Evolutionary conservation across 192 early-diverging fungal genomes (phyloP), one percentile per base, ranked within the genome.

Genomic region (Thamnidium elegans): DNA sequence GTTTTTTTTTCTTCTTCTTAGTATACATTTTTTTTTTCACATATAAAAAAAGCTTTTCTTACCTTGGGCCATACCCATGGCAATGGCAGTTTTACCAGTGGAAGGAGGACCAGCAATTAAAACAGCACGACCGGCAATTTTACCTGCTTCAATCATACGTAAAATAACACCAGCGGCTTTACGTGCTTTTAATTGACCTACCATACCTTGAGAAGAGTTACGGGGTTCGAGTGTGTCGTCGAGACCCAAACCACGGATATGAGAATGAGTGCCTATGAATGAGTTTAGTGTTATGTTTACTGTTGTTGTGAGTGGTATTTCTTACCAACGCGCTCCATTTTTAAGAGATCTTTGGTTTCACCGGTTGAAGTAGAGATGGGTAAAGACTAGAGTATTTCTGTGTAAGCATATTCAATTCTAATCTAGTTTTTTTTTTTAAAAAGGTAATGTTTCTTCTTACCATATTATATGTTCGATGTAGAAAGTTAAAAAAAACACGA

Each of bases 11-110:
- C 17, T 55, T 39, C 3, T 26, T 26, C 1, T 26, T 26, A 26
- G 26, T 26, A 26, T 26, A 26, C 26, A 26, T 58, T 19, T 58
- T 43, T 58, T 43, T 43, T 50, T 10, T 31, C n/a, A n/a, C n/a
- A 26, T 26, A 26, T 26, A 26, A 1, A 26, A 26, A 26, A 3
- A 26, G 26, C 26, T 26, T 51, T 51, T 20, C 48, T 58, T 52
- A 67, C 71, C 71, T 69, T 74, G 72, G 39, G 72, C 67, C 72
- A 74, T 74, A 84, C 93, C 97, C 96, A 98, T 98, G 9, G 97
- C 97, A 76, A 99, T 98, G 31, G 97, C 97, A 1, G 97, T 99
- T 83, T 99, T 99, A 69, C 97, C 97, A 4, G 97, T 97, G 48
- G 93, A 94, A 4, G 97, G 97, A n/a, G 94, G 90, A 17, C 97